Evolutionary conservation across 202 grass and related monocot genomes (phyloP), one percentile per base, ranked within the genome.

Genomic region (Miscanthus sacchariflorus): DNA sequence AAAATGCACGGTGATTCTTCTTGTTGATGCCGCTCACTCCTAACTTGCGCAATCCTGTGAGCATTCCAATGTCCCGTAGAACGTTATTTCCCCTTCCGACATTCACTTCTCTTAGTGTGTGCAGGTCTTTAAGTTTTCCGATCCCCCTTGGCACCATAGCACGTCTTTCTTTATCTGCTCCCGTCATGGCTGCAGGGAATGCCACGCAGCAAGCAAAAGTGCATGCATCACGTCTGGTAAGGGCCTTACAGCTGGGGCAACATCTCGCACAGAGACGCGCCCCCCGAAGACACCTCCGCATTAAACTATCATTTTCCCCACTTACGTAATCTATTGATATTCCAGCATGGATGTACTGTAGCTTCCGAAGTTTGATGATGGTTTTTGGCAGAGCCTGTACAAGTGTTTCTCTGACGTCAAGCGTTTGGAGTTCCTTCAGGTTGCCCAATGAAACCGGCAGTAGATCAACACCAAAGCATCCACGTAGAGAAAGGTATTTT

Each of bases 281-380:
- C 2, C 33, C 30, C 0, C 0, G 0, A 70, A 70, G 14, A 38
- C 33, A 70, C 13, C 30, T 19, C 67, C 2, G 1, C 71, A 27
- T 24, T 44, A 44, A 44, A 24, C 70, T 45, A 13, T 0, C 21
- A 9, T 0, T 12, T 54, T 21, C 15, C 5, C 0, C 1, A 0
- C 0, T 0, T 18, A 36, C 9, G 21, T 38, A 21, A 3, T 38
- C 30, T 58, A 0, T 1, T 30, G 28, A 30, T 30, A 30, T 30
- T 5, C 79, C 72, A 2, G 69, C 76, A 80, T 61, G 77, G 4
- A 94, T 21, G 17, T 76, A 85, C 8, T 79, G 40, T 43, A 43
- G 40, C 12, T 50, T 14, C 48, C 13, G 48, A 50, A 50, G 48
- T 2, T 15, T 50, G 48, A 2, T 50, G 48, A 50, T 50, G 48